Base-by-base conservation (phyloP, 768 basidiomycete species). In the Scleroderma citrinum region DNA sequence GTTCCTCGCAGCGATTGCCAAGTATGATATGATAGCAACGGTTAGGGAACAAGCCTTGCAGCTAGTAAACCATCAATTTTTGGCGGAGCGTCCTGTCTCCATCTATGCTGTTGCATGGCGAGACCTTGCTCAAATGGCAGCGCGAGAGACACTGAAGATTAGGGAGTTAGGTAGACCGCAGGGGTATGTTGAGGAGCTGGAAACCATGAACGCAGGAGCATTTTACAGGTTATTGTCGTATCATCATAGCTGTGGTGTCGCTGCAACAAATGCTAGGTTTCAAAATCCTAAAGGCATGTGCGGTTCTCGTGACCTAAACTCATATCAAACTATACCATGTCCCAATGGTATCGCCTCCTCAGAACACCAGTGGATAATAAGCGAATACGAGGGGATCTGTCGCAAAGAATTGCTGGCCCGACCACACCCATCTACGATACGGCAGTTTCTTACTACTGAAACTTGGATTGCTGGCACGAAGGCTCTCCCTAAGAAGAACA, bases 171-270 rank as follows among this genome's bases (percentile, higher is more conserved):
- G 50, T 2, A 41, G 41, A 13, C 35, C 50, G 16, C 36, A 19
- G 31, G 29, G 44, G 23, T 69, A 67, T 49, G 60, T 58, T 16
- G 53, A 66, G 16, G 74, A 75, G 53, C 63, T 76, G 20, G 69
- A 68, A 47, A 62, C 66, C 38, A 71, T 77, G 49, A 65, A 69
- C 1, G 74, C 68, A 5, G 71, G 68, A 10, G 67, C 65, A 30
- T 68, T 71, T 48, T 65, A 69, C 59, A 70, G 69, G 21, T 61
- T 76, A 30, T 68, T 71, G 40, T 62, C 69, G 30, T 76, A 75
- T 53, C 72, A 74, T 54, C 59, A 62, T 35, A 48, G 59, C 29
- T 75, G 74, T 51, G 71, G 69, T 7, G 63, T 34, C 1, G 32
- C 12, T 12, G 52, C 52, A 7, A 13, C 31, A 32, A 7, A 32